phyloP scores from a whole-genome alignment of 495 filamentous ascomycete genomes.

The Apiosordaria backusii region DNA sequence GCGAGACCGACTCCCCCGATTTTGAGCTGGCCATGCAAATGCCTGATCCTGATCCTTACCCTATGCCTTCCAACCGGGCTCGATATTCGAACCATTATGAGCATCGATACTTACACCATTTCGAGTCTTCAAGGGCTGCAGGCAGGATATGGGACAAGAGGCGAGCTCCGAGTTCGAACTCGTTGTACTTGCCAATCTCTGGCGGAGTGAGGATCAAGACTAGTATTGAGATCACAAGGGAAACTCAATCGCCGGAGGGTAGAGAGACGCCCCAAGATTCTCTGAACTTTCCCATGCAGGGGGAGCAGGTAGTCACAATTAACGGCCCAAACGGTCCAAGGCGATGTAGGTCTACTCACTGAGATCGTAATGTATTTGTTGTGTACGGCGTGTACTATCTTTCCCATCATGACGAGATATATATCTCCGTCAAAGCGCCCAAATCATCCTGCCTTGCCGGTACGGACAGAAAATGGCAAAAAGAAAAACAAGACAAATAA shows the following conservation, averaged over 20 bases:
- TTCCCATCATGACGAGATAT: background rate
- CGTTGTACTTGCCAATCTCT: background rate
- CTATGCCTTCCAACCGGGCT: too few relatives aligned
- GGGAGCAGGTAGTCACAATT: constrained; percentile 12
- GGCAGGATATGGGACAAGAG: background rate
- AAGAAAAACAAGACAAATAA: background rate
- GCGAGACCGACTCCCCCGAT: background rate
- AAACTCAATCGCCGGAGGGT: background rate
- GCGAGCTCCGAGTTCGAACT: background rate
- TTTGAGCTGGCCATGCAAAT: background rate
- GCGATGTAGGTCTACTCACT: constrained; percentile 1
- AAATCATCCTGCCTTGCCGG: background rate
- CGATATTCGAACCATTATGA: background rate
- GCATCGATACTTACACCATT: background rate
- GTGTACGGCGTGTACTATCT: background rate
- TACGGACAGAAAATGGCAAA: background rate
- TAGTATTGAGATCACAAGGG: constrained; percentile 18
- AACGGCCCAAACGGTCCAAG: constrained; percentile 11
- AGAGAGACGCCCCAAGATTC: background rate
- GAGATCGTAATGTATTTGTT: background rate
- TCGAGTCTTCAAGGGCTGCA: background rate
- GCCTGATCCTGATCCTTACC: background rate
- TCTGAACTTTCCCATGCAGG: background rate
- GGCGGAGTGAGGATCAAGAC: constrained; percentile 15
- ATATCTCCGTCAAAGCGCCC: background rate